Conservation (phyloP, 345 rosid species). For the Melaleuca alternifolia region DNA sequence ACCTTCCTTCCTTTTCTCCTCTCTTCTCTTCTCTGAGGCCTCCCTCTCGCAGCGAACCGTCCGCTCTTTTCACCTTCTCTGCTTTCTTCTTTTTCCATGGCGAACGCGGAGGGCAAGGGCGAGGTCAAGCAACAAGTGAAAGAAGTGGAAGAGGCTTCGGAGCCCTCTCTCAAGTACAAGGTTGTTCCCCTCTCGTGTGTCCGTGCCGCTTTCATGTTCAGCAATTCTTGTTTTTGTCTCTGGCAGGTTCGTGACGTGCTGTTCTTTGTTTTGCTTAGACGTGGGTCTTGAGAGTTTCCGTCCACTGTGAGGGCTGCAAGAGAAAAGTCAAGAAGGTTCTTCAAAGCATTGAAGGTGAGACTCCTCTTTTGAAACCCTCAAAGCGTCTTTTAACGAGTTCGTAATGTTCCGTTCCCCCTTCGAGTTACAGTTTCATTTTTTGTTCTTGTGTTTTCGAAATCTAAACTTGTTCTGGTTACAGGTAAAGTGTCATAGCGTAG, state of each 20-base stretch:
- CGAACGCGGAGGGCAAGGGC: conserved; percentile 19
- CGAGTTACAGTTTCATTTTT: neutral
- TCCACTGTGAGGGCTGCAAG: conserved; percentile 89
- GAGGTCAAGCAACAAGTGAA: conserved; percentile 21
- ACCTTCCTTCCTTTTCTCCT: no score
- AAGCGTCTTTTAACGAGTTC: neutral
- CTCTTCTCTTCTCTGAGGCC: neutral
- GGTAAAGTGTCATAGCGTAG: neutral
- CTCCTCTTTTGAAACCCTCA: neutral
- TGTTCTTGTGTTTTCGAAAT: neutral
- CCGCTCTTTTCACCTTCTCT: neutral
- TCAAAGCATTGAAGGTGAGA: conserved; percentile 54
- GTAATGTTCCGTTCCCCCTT: neutral
- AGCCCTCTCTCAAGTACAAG: conserved; percentile 48
- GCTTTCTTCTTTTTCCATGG: neutral
- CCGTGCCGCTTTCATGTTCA: neutral
- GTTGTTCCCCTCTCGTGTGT: conserved; percentile 6
- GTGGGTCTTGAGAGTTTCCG: conserved; percentile 51
- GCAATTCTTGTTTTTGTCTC: neutral
- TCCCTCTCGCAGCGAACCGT: neutral
- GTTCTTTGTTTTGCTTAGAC: conserved; percentile 19
- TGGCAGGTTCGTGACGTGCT: neutral
- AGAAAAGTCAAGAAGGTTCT: conserved; percentile 65
- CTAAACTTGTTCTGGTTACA: neutral
- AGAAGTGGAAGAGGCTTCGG: conserved; percentile 8